phyloP scores from a whole-genome alignment of 2,329 filamentous ascomycete species.

The Aspergillus uvarum region DNA sequence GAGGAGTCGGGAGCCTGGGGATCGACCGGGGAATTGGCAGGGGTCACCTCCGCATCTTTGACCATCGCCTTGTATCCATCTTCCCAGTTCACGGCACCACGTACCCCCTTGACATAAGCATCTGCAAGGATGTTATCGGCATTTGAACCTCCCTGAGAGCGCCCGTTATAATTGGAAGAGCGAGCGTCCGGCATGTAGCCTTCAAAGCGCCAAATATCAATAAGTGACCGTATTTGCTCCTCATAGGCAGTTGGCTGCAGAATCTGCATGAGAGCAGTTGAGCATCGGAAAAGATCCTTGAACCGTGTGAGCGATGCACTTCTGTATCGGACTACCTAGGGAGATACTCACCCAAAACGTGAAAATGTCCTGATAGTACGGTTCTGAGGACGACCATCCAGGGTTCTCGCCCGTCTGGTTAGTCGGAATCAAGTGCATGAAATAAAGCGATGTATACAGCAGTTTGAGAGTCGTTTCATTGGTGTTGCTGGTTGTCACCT shows the following conservation, averaged over 20 bases:
- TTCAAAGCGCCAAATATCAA: constrained; percentile 67
- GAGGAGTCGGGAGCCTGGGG: constrained; percentile 56
- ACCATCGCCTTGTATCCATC: constrained; percentile 64
- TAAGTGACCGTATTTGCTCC: constrained; percentile 64
- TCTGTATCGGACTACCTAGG: not conserved
- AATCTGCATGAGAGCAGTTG: constrained; percentile 64
- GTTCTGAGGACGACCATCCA: constrained; percentile 62
- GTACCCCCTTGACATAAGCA: constrained; percentile 66
- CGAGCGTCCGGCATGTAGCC: constrained; percentile 66
- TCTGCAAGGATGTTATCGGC: constrained; percentile 71
- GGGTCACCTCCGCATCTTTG: constrained; percentile 64
- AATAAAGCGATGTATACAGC: constrained; percentile 68
- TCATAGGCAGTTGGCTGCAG: constrained; percentile 63
- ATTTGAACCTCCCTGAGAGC: constrained; percentile 68
- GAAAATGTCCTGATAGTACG: constrained; percentile 71
- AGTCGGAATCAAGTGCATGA: constrained; percentile 67
- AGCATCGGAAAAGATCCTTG: constrained; percentile 60
- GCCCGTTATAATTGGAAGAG: constrained; percentile 68
- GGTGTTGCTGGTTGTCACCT: constrained; percentile 60
- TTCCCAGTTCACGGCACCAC: constrained; percentile 62
- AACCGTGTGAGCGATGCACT: constrained; percentile 22
- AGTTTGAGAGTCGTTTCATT: constrained; percentile 58
- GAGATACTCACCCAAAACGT: constrained; percentile 58
- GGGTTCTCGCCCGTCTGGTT: constrained; percentile 73
- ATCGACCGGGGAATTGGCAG: constrained; percentile 59